Conservation (phyloP, 2,329 filamentous ascomycete genomes). For the Colletotrichum tofieldiae region DNA sequence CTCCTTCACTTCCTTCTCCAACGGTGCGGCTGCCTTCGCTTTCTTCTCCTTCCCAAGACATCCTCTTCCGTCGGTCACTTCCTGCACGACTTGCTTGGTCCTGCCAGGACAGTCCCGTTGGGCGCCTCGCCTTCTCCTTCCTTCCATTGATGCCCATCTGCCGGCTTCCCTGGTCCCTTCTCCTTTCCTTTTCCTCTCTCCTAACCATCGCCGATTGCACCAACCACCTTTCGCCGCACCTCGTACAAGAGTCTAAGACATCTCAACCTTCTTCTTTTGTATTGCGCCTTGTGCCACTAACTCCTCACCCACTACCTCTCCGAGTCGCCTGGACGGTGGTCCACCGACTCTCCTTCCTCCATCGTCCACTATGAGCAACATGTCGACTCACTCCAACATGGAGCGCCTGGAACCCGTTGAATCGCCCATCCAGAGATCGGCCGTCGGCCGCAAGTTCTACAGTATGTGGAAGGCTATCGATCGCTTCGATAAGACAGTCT, state of each 20-base stretch:
- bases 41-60: conserved; percentile 12
- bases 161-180: not conserved
- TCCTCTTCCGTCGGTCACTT: conserved; percentile 10
- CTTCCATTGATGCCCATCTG: not conserved
- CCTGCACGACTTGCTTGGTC: not conserved
- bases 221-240: conserved; percentile 16
- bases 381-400: conserved; percentile 42
- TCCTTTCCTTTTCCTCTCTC: not conserved
- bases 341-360: conserved; percentile 36
- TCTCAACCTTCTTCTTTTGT: conserved; percentile 41
- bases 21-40: conserved; percentile 14
- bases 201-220: not conserved
- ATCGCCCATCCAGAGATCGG: conserved; percentile 21
- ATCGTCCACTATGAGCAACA: conserved; percentile 35
- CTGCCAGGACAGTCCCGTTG: not conserved
- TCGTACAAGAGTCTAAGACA: conserved; percentile 40
- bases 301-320: conserved; percentile 28
- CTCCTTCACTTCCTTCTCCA: conserved; percentile 12
- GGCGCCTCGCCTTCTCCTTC: not conserved
- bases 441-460: conserved; percentile 48
- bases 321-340: conserved; percentile 23
- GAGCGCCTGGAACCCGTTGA: conserved; percentile 38
- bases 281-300: conserved; percentile 31
- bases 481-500: conserved; percentile 54
- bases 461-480: conserved; percentile 56